Percentiles rank a stretch among this genome's conserved stretches.
phyloP scores from a whole-genome alignment of 1,284 basidiomycete genomes.

The Sporisorium sorghi region DNA sequence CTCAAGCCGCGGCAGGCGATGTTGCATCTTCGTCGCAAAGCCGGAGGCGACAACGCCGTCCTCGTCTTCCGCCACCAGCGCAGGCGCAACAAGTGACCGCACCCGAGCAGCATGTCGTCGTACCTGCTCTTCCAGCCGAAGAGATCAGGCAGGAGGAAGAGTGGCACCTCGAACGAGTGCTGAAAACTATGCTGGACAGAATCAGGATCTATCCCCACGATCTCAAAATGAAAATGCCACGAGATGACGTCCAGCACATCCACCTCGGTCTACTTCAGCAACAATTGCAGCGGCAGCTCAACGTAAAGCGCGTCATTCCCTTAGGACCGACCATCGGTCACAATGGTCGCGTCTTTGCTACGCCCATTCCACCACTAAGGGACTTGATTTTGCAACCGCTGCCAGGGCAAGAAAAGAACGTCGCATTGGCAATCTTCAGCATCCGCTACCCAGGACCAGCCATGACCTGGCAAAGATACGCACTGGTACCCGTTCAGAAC shows the following conservation, averaged over 20 bases:
- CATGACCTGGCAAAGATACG: conserved; percentile 16
- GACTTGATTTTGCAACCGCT: neutral
- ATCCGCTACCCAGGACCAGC: neutral
- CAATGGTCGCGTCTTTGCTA: conserved; percentile 8
- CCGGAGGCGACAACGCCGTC: neutral
- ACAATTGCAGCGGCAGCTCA: conserved; percentile 8
- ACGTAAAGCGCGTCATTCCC: conserved; percentile 4
- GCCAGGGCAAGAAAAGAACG: neutral
- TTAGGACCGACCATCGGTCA: neutral
- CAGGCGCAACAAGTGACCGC: too few relatives aligned
- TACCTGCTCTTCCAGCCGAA: neutral
- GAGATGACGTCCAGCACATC: neutral
- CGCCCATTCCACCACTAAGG: conserved; percentile 6
- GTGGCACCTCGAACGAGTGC: conserved; percentile 1
- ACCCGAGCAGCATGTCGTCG: neutral
- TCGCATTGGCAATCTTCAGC: conserved; percentile 16
- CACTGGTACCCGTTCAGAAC: neutral
- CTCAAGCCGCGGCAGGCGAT: neutral
- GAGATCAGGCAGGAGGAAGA: conserved; percentile 3
- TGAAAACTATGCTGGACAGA: conserved; percentile 7
- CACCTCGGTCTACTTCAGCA: conserved; percentile 11
- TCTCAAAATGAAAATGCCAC: neutral
- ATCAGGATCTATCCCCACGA: neutral
- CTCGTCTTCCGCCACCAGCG: neutral
- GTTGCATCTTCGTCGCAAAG: neutral